Evolutionary conservation across 1,284 basidiomycete species (phyloP).

Genomic region (Naganishia albida): DNA sequence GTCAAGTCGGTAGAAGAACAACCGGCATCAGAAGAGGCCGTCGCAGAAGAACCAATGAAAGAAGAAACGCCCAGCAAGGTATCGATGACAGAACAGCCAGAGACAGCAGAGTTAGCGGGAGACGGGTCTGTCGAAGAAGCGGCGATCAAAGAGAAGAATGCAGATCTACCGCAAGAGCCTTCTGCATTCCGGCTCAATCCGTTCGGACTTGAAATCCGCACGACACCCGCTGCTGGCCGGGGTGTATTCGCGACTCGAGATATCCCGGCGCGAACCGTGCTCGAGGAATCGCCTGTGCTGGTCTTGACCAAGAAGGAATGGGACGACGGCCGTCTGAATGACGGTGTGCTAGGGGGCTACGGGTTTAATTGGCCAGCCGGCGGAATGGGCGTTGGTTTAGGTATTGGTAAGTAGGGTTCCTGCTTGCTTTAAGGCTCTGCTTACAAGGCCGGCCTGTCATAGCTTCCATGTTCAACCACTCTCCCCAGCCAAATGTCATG

Average conservation of each 20-base stretch:
- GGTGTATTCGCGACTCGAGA: slow-evolving; percentile 57
- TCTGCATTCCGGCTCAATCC: slow-evolving; percentile 44
- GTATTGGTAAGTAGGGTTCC: slow-evolving; percentile 64
- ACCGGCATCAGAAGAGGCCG: background rate
- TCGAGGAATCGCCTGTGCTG: slow-evolving; percentile 86
- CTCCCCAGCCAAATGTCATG: slow-evolving; percentile 52
- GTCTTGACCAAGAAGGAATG: slow-evolving; percentile 74
- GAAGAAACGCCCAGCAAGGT: background rate
- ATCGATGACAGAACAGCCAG: background rate
- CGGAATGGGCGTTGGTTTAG: slow-evolving; percentile 81
- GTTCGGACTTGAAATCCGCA: slow-evolving; percentile 42
- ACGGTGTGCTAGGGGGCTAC: slow-evolving; percentile 79
- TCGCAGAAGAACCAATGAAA: background rate
- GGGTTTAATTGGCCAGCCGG: slow-evolving; percentile 78
- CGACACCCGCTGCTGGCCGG: slow-evolving; percentile 44
- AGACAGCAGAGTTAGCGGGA: background rate
- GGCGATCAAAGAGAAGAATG: background rate
- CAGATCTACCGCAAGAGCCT: background rate
- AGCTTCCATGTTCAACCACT: slow-evolving; percentile 56
- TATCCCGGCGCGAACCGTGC: slow-evolving; percentile 63
- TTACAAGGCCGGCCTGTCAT: background rate
- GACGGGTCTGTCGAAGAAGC: background rate
- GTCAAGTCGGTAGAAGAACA: background rate
- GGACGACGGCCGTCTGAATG: slow-evolving; percentile 59
- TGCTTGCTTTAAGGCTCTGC: background rate